Conservation (phyloP, 805 yeast genomes). For the Wickerhamiella azyma region DNA sequence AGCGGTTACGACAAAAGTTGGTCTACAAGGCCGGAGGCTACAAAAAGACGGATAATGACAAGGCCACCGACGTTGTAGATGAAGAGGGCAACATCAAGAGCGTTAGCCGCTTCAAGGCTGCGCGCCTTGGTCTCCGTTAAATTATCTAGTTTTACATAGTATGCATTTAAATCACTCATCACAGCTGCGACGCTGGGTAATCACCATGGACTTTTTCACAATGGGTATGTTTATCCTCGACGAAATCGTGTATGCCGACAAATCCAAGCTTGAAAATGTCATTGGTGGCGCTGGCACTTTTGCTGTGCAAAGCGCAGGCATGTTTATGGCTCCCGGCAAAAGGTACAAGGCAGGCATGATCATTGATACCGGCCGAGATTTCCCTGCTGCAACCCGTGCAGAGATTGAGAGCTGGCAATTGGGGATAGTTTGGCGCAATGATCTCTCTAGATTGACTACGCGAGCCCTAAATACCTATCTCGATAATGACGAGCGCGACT, state of each 20-base stretch:
- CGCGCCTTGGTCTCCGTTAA: conserved; percentile 20
- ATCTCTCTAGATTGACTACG: conserved; percentile 47
- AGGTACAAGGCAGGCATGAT: conserved; percentile 45
- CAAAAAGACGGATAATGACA: conserved; percentile 33
- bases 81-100: conserved; percentile 45
- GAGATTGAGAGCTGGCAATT: conserved; percentile 48
- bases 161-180: conserved; percentile 3
- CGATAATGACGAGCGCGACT: conserved; percentile 44
- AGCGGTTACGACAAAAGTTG: conserved; percentile 37
- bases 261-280: conserved; percentile 30
- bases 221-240: conserved; percentile 87
- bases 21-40: conserved; percentile 39
- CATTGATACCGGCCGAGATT: conserved; percentile 69
- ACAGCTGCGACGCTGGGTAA: too few relatives aligned
- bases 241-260: conserved; percentile 50
- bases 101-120: conserved; percentile 57
- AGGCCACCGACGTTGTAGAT: conserved; percentile 56
- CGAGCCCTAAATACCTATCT: conserved; percentile 71
- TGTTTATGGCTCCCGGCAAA: conserved; percentile 29
- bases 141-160: neutral
- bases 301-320: conserved; percentile 60
- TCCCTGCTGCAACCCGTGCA: conserved; percentile 37
- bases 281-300: conserved; percentile 88
- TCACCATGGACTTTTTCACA: conserved; percentile 34
- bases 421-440: conserved; percentile 42